Evolutionary conservation across 192 early-diverging fungal genomes (phyloP).

Genomic region (Backusella macrospora): DNA sequence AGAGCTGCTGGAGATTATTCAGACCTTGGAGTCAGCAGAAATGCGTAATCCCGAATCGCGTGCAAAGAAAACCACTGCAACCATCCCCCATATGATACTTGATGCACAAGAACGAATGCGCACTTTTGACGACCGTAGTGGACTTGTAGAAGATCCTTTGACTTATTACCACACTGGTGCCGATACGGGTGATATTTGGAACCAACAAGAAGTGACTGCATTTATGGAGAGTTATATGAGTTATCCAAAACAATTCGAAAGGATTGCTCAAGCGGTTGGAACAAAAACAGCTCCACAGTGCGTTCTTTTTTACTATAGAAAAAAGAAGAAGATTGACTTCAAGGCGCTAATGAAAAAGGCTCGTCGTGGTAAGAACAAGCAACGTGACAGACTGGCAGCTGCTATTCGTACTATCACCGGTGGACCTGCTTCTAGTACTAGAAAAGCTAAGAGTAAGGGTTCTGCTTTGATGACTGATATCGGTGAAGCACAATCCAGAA

Average conservation of each 20-base stretch:
- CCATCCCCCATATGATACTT: slow-evolving; percentile 73
- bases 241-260: slow-evolving; percentile 78
- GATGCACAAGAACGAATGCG: slow-evolving; percentile 56
- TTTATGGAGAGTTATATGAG: slow-evolving; percentile 69
- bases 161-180: slow-evolving; percentile 62
- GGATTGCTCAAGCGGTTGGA: slow-evolving; percentile 64
- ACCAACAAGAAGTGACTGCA: slow-evolving; percentile 60
- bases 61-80: slow-evolving; percentile 70
- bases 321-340: slow-evolving; percentile 73
- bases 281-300: slow-evolving; percentile 71
- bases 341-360: slow-evolving; percentile 62
- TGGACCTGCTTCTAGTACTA: slow-evolving; percentile 38
- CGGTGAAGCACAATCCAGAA: slow-evolving; percentile 52
- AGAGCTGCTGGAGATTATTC: slow-evolving; percentile 75
- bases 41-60: slow-evolving; percentile 72
- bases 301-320: slow-evolving; percentile 78
- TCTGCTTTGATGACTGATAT: slow-evolving; percentile 56
- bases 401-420: slow-evolving; percentile 43
- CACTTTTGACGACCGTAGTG: slow-evolving; percentile 63
- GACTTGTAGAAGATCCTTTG: slow-evolving; percentile 59
- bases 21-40: slow-evolving; percentile 69
- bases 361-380: slow-evolving; percentile 54
- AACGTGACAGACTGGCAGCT: slow-evolving; percentile 42
- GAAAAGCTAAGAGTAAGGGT: slow-evolving; percentile 41
- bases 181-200: slow-evolving; percentile 66